Evolutionary conservation across 441 rosid species (phyloP).

Genomic region (Isatis lusitanica): DNA sequence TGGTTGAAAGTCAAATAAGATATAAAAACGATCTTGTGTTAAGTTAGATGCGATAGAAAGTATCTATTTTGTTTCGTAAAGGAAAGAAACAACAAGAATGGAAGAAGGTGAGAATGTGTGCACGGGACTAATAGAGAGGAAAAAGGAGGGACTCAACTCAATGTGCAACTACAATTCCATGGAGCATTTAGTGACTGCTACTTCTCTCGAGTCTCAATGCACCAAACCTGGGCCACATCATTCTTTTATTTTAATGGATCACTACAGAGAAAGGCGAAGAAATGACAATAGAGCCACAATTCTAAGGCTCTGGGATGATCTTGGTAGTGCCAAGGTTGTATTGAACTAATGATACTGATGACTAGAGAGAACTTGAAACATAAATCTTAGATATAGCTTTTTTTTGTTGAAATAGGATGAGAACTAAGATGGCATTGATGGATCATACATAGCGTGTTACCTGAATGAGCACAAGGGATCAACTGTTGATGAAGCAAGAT

Average conservation of each 20-base stretch:
- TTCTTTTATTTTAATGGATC: background rate
- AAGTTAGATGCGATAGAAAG: too few species aligned
- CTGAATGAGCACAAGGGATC: constrained; percentile 27
- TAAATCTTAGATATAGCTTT: background rate
- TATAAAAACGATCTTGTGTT: background rate
- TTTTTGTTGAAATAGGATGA: constrained; percentile 39
- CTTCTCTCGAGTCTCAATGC: constrained; percentile 16
- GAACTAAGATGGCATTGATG: constrained; percentile 49
- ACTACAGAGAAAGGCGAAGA: constrained; percentile 30
- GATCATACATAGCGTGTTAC: constrained; percentile 37
- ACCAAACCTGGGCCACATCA: constrained; percentile 12
- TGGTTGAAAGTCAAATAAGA: background rate
- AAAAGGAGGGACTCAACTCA: too few species aligned
- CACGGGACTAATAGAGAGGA: background rate
- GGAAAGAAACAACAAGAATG: background rate
- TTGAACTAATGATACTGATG: constrained; percentile 1
- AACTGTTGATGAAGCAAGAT: constrained; percentile 34
- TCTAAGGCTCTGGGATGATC: constrained; percentile 74
- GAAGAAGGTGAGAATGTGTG: background rate
- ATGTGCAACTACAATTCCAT: constrained; percentile 12
- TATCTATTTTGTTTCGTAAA: background rate
- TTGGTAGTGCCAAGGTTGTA: constrained; percentile 56
- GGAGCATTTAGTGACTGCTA: constrained; percentile 17
- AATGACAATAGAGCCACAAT: constrained; percentile 37
- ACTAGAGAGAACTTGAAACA: background rate